Conservation (phyloP, 352 stramenopile genomes). For the Globisporangium canariense region DNA sequence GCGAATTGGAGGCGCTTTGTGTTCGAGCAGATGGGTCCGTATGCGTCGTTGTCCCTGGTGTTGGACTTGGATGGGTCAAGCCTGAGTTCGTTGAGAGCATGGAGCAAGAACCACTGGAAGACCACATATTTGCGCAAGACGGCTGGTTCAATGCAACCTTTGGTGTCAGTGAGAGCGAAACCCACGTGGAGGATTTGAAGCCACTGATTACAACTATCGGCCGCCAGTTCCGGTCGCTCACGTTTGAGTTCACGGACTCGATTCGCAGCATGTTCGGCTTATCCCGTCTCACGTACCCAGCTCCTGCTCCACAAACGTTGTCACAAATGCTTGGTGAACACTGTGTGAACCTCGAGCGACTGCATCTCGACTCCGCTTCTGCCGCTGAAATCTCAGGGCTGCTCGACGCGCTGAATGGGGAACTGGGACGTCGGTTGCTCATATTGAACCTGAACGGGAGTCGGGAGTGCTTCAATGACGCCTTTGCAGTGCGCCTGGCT, state of each 20-base stretch:
- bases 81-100: not conserved
- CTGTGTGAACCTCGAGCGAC: not conserved
- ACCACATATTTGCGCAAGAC: not conserved
- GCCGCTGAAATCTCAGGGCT: not conserved
- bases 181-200: not conserved
- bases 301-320: not conserved
- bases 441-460: not conserved
- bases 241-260: not conserved
- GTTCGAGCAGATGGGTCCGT: not conserved
- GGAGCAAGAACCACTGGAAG: not conserved
- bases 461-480: not conserved
- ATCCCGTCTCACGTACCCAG: not conserved
- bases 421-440: not conserved
- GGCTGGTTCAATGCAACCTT: not conserved
- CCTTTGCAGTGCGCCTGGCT: not conserved
- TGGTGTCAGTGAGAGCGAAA: not conserved
- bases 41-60: slow-evolving; percentile 2
- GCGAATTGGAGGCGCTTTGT: slow-evolving; percentile 1
- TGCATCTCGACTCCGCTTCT: not conserved
- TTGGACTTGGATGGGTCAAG: slow-evolving; percentile 4
- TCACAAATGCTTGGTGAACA: not conserved
- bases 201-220: not conserved
- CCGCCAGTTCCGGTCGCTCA: not conserved
- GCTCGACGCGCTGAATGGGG: not conserved
- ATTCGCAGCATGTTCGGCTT: not conserved